Evolutionary conservation across 805 yeast genomes (phyloP).

Genomic region (Candida adriatica): DNA sequence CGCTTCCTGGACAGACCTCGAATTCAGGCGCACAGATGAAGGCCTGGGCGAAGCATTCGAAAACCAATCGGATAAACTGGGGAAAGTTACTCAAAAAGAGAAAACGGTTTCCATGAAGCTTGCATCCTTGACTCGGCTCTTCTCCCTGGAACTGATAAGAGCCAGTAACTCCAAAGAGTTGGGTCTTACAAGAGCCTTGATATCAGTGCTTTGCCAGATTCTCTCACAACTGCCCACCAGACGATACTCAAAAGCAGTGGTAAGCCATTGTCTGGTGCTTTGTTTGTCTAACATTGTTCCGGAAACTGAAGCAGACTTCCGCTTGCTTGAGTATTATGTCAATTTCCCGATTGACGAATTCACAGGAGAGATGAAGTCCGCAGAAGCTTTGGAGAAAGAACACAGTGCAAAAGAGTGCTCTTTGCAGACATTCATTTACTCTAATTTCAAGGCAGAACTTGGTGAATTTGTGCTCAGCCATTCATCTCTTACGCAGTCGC

Average conservation of each 20-base stretch:
- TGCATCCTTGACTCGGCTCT: too few relatives aligned
- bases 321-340: constrained; percentile 20
- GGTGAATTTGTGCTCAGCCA: constrained; percentile 4
- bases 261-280: constrained; percentile 15
- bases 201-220: constrained; percentile 9
- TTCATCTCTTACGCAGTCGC: too few relatives aligned
- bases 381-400: constrained; percentile 11
- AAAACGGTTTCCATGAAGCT: constrained; percentile 2
- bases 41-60: constrained; percentile 3
- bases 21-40: constrained; percentile 1
- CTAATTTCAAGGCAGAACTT: constrained; percentile 16
- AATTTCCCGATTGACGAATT: constrained; percentile 38
- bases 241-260: constrained; percentile 26
- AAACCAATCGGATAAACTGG: not conserved
- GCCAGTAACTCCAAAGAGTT: too few relatives aligned
- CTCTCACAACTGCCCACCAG: constrained; percentile 38
- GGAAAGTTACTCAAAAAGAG: constrained; percentile 4
- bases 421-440: constrained; percentile 22
- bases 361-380: constrained; percentile 25
- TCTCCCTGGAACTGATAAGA: not conserved
- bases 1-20: constrained; percentile 10
- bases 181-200: not conserved
- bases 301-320: not conserved
- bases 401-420: constrained; percentile 9
- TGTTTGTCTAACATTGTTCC: not conserved